Evolutionary conservation across 495 filamentous ascomycete species (phyloP).

Genomic region (Alectoria sarmentosa): DNA sequence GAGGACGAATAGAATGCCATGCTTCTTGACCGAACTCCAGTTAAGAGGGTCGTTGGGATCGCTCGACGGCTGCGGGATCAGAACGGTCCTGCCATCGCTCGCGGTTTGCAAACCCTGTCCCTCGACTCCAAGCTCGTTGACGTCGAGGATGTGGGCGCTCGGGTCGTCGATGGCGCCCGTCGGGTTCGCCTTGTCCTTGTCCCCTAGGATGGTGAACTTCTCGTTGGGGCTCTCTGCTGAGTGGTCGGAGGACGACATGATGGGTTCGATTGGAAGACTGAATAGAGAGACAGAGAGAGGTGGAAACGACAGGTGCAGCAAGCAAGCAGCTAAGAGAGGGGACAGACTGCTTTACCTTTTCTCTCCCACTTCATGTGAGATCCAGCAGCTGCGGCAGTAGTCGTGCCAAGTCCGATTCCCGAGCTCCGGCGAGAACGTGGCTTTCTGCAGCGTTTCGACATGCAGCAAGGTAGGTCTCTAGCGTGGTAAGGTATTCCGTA

Average conservation of each 20-base stretch:
- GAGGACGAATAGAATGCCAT: constrained; percentile 47
- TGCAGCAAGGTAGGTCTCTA: too few species aligned
- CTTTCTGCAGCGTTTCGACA: too few species aligned
- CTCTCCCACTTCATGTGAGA: too few species aligned
- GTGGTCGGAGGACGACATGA: not conserved
- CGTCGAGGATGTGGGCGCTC: not conserved
- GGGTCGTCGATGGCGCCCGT: not conserved
- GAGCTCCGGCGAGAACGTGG: too few species aligned
- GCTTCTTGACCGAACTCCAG: constrained; percentile 26
- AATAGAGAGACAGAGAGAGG: too few species aligned
- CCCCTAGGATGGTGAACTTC: not conserved
- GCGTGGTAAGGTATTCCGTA: too few species aligned
- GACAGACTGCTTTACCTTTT: too few species aligned
- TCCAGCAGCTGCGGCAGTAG: too few species aligned
- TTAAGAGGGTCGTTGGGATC: constrained; percentile 34
- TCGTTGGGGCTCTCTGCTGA: not conserved
- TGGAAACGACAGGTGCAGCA: too few species aligned
- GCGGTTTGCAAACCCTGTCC: constrained; percentile 4
- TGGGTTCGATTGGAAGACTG: not conserved
- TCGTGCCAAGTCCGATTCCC: too few species aligned
- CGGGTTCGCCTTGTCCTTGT: not conserved
- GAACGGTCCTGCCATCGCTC: constrained; percentile 22
- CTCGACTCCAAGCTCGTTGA: not conserved
- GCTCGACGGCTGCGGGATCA: constrained; percentile 28
- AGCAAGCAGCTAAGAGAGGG: too few species aligned